Conservation (phyloP, 345 rosid genomes). For the Moricandia moricandioides region DNA sequence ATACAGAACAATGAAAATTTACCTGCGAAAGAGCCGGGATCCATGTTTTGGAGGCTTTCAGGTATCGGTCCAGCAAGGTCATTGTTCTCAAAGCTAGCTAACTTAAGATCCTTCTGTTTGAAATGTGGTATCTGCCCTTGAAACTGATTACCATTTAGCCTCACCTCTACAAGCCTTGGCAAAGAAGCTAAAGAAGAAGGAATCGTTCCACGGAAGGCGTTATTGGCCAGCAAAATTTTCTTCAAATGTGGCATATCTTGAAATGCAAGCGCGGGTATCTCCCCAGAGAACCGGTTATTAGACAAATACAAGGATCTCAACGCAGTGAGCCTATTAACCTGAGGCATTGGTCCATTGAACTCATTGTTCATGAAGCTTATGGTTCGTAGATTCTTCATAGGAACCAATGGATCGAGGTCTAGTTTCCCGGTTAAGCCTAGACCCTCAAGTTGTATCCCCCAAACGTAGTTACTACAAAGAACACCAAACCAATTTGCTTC, state of each 20-base stretch:
- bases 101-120: conserved; percentile 26
- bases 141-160: conserved; percentile 48
- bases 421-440: conserved; percentile 48
- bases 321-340: conserved; percentile 39
- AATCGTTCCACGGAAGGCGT: conserved; percentile 50
- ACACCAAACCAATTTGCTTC: conserved; percentile 57
- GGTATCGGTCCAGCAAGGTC: conserved; percentile 69
- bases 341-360: conserved; percentile 53
- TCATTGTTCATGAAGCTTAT: conserved; percentile 66
- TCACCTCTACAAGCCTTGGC: too few relatives aligned
- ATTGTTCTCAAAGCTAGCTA: conserved; percentile 54
- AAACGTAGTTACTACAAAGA: conserved; percentile 49
- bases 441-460: conserved; percentile 64
- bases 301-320: conserved; percentile 58
- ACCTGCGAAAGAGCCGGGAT: conserved; percentile 56
- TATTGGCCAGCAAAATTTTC: conserved; percentile 58
- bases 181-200: conserved; percentile 44
- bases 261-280: conserved; percentile 49
- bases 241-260: conserved; percentile 51
- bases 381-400: conserved; percentile 44
- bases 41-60: conserved; percentile 41
- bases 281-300: conserved; percentile 56
- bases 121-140: conserved; percentile 56
- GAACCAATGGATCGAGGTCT: conserved; percentile 40
- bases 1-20: neutral